Percentiles rank a stretch among this genome's conserved stretches.
Conservation (phyloP, 2,329 filamentous ascomycete species). For the Sphaerulina musiva region DNA sequence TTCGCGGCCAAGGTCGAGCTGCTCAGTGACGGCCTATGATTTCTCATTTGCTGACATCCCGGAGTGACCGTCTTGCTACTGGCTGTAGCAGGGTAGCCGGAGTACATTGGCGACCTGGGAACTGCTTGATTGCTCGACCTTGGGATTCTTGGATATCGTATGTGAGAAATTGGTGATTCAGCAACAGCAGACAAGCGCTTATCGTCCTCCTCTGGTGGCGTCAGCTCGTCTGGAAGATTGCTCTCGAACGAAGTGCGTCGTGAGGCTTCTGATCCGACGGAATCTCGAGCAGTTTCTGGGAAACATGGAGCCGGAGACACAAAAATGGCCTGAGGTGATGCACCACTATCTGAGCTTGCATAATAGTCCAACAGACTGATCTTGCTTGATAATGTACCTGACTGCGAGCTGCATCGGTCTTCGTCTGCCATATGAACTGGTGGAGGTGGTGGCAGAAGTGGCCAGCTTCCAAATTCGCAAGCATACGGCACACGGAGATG, state of each 20-base stretch:
- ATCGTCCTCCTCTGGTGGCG: constrained; percentile 41
- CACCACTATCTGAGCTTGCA: constrained; percentile 26
- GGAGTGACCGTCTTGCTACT: constrained; percentile 5
- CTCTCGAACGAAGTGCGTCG: constrained; percentile 44
- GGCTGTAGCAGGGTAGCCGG: background rate
- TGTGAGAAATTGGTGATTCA: constrained; percentile 40
- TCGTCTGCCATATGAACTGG: constrained; percentile 2
- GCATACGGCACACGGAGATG: background rate
- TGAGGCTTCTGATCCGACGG: constrained; percentile 25
- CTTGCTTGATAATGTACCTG: constrained; percentile 11
- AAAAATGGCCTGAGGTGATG: constrained; percentile 20
- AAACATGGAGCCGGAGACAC: constrained; percentile 24
- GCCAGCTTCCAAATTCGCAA: constrained; percentile 5
- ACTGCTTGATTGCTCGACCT: constrained; percentile 43
- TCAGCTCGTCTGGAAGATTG: constrained; percentile 40
- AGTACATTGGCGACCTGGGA: constrained; percentile 31
- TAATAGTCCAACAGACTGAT: constrained; percentile 30
- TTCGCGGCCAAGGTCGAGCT: constrained; percentile 35
- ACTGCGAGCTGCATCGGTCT: background rate
- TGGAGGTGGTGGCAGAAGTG: constrained; percentile 9
- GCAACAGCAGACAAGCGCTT: constrained; percentile 40
- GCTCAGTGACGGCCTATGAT: constrained; percentile 16
- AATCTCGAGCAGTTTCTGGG: constrained; percentile 20
- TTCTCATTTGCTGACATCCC: constrained; percentile 11
- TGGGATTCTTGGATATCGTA: constrained; percentile 46